phyloP scores from a whole-genome alignment of 1,284 basidiomycete genomes.

The Trichosporon coremiiforme region DNA sequence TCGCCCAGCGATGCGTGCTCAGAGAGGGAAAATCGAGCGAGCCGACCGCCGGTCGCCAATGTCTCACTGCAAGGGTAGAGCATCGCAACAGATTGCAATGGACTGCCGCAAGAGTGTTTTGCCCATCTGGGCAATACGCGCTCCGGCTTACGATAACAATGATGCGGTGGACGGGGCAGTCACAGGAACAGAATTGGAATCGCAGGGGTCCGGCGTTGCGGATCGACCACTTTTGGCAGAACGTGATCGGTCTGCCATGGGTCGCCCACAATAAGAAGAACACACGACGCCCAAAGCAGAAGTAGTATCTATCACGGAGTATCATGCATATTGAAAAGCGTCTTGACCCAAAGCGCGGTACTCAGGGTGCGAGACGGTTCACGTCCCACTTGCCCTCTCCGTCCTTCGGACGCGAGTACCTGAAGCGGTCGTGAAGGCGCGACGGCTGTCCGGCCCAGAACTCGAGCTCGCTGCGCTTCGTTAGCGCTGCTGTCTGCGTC shows the following conservation, averaged over 20 bases:
- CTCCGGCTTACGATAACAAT: background rate
- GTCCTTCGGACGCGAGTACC: slow-evolving; percentile 68
- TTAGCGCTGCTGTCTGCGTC: slow-evolving; percentile 17
- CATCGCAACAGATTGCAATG: background rate
- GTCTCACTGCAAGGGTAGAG: background rate
- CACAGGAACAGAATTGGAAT: background rate
- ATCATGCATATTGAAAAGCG: background rate
- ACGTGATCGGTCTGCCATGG: background rate
- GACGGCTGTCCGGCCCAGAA: slow-evolving; percentile 93
- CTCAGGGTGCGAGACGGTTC: slow-evolving; percentile 70
- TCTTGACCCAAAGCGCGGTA: background rate
- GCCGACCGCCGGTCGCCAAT: background rate
- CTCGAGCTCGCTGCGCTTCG: slow-evolving; percentile 67
- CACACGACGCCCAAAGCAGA: background rate
- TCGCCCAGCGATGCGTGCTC: background rate
- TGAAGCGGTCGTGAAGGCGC: slow-evolving; percentile 82
- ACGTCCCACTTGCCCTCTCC: slow-evolving; percentile 69
- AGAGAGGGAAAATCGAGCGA: background rate
- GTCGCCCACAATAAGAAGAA: background rate
- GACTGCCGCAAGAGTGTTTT: background rate
- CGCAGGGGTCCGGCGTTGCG: background rate
- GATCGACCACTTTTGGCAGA: background rate
- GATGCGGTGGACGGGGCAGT: background rate
- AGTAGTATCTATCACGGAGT: background rate
- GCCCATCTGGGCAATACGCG: background rate